Conservation (phyloP, 2,329 filamentous ascomycete genomes). For the Colletotrichum incanum region DNA sequence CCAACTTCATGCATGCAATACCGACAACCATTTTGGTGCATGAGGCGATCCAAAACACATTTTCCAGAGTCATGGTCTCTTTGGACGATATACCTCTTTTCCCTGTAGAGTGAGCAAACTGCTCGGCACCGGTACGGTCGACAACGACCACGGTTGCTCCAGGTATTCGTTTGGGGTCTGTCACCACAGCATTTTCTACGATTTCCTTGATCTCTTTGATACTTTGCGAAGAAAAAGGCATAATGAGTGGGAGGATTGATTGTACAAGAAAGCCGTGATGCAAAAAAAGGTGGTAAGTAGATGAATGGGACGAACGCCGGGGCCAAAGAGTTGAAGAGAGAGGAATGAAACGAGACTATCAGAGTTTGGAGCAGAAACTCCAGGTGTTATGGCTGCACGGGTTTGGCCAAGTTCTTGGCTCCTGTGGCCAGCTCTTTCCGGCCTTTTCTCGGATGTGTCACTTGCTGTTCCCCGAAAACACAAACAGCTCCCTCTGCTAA, state of each 20-base stretch:
- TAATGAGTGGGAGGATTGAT: background rate
- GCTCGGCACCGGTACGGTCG: constrained; percentile 62
- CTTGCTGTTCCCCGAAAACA: background rate
- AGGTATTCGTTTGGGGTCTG: constrained; percentile 59
- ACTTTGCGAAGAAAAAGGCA: constrained; percentile 35
- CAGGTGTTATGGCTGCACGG: background rate
- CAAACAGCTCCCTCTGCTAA: background rate
- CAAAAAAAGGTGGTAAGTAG: background rate
- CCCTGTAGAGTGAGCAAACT: constrained; percentile 65
- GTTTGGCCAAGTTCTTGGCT: background rate
- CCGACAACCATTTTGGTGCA: constrained; percentile 71
- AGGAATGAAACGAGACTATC: background rate
- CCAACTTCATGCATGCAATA: constrained; percentile 70
- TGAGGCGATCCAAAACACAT: constrained; percentile 72
- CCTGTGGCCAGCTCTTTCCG: background rate
- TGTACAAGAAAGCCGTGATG: background rate
- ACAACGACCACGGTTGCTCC: constrained; percentile 63
- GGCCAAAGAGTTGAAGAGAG: background rate
- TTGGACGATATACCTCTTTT: constrained; percentile 59
- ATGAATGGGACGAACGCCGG: background rate
- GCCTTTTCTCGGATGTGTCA: background rate
- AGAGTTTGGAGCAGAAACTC: background rate
- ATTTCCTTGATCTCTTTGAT: constrained; percentile 44
- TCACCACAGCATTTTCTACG: constrained; percentile 56
- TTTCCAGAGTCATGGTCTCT: constrained; percentile 72